These are phyloP conservation scores for Melocanna baccifera DNA, from an alignment of 176 grass and related monocot species.

Conservation along the genomic window DNA sequence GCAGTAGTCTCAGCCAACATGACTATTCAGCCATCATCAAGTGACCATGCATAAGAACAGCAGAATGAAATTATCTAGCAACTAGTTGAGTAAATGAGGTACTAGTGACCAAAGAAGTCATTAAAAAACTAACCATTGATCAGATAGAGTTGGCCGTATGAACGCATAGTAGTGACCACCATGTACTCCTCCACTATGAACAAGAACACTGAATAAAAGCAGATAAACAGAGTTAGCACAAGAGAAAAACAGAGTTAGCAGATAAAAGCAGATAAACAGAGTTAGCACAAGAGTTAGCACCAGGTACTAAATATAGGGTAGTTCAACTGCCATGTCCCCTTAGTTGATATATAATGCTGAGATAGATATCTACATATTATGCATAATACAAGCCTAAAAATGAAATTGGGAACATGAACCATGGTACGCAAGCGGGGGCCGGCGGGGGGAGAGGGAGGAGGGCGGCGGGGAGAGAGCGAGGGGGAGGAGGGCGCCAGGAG, in stretches of 20 bases:
- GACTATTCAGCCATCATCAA: neutral
- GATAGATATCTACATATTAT: neutral
- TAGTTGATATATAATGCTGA: neutral
- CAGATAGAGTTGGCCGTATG: conserved; percentile 68
- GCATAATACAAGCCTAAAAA: neutral
- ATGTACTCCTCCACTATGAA: conserved; percentile 94
- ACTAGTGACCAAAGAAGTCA: conserved; percentile 8
- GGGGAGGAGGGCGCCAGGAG: too few species aligned
- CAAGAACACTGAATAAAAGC: conserved; percentile 73
- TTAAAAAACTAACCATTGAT: conserved; percentile 67
- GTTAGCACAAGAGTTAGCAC: too few species aligned
- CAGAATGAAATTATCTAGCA: neutral
- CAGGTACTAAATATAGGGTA: neutral
- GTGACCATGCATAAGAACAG: neutral
- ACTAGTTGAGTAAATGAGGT: conserved; percentile 8
- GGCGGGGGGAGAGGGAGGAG: too few species aligned
- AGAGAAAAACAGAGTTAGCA: too few species aligned
- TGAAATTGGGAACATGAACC: too few species aligned
- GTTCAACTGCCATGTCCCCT: neutral
- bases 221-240: conserved; percentile 37
- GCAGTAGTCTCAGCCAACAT: neutral
- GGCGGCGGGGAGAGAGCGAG: too few species aligned
- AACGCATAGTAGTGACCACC: conserved; percentile 96
- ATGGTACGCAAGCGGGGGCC: too few species aligned
- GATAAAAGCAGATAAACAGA: too few species aligned